Conservation (phyloP, 495 filamentous ascomycete genomes). For the Tuber brumale region DNA sequence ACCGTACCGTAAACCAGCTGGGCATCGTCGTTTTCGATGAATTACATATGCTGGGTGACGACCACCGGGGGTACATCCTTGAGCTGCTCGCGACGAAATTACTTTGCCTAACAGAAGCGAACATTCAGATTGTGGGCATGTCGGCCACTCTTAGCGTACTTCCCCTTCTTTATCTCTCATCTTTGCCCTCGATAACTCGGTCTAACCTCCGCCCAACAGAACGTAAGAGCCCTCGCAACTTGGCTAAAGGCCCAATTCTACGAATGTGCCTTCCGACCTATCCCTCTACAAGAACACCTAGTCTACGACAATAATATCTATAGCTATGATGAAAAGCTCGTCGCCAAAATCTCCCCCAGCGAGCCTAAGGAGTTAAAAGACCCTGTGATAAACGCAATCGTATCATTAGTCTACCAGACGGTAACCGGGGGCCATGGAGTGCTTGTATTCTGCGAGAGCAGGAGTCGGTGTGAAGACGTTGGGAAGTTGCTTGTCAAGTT, state of each 20-base stretch:
- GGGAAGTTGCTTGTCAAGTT: constrained; percentile 51
- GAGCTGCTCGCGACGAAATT: constrained; percentile 77
- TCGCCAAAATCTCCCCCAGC: constrained; percentile 42
- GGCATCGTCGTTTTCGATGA: constrained; percentile 70
- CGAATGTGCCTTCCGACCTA: constrained; percentile 64
- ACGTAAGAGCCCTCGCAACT: constrained; percentile 58
- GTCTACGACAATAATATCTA: constrained; percentile 71
- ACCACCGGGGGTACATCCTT: constrained; percentile 69
- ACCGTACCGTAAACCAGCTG: constrained; percentile 59
- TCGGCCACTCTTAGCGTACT: constrained; percentile 67
- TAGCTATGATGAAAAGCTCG: constrained; percentile 49
- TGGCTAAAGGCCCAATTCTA: constrained; percentile 71
- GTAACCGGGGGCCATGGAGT: constrained; percentile 62
- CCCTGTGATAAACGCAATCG: constrained; percentile 60
- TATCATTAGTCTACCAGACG: constrained; percentile 62
- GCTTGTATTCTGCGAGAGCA: constrained; percentile 69
- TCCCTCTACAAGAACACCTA: constrained; percentile 68
- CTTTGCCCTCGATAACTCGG: background rate
- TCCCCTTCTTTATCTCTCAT: constrained; percentile 12
- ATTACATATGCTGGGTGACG: constrained; percentile 75
- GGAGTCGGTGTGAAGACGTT: constrained; percentile 44
- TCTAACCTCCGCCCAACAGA: constrained; percentile 46
- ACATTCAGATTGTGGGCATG: constrained; percentile 74
- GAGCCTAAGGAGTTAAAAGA: constrained; percentile 56
- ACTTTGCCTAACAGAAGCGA: constrained; percentile 57